Evolutionary conservation across 108 stramenopile species (phyloP).

Genomic region (Nannochloropsis gaditana): DNA sequence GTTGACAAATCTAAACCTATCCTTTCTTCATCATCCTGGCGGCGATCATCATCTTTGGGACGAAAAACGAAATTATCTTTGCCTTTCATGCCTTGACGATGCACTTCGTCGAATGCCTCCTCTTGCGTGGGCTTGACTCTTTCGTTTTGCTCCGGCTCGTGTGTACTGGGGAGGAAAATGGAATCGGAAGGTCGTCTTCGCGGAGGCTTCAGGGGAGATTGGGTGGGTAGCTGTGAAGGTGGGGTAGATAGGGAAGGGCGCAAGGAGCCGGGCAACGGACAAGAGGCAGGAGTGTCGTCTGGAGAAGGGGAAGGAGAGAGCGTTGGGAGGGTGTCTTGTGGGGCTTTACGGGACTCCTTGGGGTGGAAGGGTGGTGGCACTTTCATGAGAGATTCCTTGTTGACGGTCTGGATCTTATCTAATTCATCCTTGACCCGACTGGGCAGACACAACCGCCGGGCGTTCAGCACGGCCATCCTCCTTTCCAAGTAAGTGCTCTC

Average conservation of each 20-base stretch:
- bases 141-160: background rate
- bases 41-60: background rate
- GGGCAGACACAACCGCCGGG: background rate
- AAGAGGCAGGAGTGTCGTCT: background rate
- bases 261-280: background rate
- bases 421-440: background rate
- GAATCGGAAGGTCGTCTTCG: background rate
- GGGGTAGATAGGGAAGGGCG: background rate
- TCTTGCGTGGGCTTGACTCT: background rate
- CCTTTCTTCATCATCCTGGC: background rate
- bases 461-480: background rate
- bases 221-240: background rate
- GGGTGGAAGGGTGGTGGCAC: background rate
- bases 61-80: no score
- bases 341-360: background rate
- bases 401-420: background rate
- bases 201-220: background rate
- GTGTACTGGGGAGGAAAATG: background rate
- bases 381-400: background rate
- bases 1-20: no score
- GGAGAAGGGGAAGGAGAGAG: background rate
- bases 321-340: background rate
- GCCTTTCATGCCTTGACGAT: background rate
- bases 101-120: background rate
- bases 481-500: background rate